Conservation (phyloP, 108 stramenopile genomes). For the Licmophora abbreviata region DNA sequence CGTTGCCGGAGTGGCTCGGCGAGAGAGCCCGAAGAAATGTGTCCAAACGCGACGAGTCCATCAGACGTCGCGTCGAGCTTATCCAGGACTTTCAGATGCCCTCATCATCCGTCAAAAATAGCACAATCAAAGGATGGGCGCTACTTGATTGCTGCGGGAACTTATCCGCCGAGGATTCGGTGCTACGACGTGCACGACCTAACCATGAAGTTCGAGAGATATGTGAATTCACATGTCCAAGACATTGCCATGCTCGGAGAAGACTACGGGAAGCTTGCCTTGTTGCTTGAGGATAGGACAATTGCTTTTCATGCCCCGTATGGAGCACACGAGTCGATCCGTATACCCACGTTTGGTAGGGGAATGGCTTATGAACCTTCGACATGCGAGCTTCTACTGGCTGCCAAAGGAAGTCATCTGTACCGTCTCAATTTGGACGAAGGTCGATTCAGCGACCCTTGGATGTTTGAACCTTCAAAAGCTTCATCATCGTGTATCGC, state of each 20-base stretch:
- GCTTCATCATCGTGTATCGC: conserved; percentile 50
- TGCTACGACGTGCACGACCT: conserved; percentile 93
- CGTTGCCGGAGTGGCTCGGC: conserved; percentile 95
- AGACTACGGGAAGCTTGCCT: conserved; percentile 93
- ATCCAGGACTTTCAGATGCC: conserved; percentile 98
- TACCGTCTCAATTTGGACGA: conserved; percentile 95
- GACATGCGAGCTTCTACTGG: conserved; percentile 86
- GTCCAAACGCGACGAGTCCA: conserved; percentile 82
- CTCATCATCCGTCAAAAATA: conserved; percentile 66
- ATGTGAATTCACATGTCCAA: conserved; percentile 89
- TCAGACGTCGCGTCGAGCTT: conserved; percentile 90
- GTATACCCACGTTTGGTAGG: conserved; percentile 95
- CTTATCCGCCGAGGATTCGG: conserved; percentile 91
- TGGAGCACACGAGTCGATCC: conserved; percentile 83
- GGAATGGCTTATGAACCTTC: conserved; percentile 88
- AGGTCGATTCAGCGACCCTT: conserved; percentile 89
- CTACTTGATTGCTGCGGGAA: conserved; percentile 88
- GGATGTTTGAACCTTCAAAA: conserved; percentile 33
- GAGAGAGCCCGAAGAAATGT: conserved; percentile 88
- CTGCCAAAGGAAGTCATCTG: conserved; percentile 70
- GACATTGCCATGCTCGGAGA: conserved; percentile 81
- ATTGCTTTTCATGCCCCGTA: conserved; percentile 97
- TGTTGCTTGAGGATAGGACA: conserved; percentile 88
- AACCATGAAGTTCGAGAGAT: conserved; percentile 98
- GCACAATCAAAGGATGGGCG: conserved; percentile 83